A percentile compares a stretch with the other conserved stretches of the same genome.
phyloP scores from a whole-genome alignment of 371 early-diverging fungal species.

The Rhizopus sp. region DNA sequence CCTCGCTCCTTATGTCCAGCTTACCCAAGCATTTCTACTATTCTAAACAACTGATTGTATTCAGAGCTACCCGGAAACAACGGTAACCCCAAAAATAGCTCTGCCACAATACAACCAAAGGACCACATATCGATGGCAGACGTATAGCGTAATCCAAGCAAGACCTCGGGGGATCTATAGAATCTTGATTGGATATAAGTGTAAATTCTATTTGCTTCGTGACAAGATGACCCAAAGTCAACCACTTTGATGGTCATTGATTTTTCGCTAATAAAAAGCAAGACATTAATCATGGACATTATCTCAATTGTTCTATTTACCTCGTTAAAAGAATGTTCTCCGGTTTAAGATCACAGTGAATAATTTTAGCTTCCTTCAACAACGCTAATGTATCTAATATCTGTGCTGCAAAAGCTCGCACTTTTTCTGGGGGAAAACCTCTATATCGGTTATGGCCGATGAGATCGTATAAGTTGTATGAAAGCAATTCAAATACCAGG shows the following conservation, averaged over 20 bases:
- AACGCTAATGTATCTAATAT: conserved; percentile 86
- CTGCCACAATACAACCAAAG: conserved; percentile 98
- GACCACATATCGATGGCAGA: conserved; percentile 99
- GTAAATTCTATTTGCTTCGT: conserved; percentile 86
- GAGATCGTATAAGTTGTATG: conserved; percentile 94
- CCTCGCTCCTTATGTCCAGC: too few relatives aligned
- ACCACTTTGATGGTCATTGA: conserved; percentile 95
- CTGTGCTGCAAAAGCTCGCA: conserved; percentile 84
- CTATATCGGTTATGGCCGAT: conserved; percentile 93
- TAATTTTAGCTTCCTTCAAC: conserved; percentile 85
- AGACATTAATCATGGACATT: not conserved
- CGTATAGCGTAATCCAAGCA: conserved; percentile 92
- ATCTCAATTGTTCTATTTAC: not conserved
- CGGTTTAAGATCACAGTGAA: conserved; percentile 99
- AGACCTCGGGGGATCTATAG: conserved; percentile 97
- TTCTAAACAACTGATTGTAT: conserved; percentile 91
- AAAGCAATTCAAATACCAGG: conserved; percentile 93
- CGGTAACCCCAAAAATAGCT: conserved; percentile 92
- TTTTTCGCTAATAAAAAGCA: conserved; percentile 58
- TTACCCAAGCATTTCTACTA: conserved; percentile 87
- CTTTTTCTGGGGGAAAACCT: conserved; percentile 83
- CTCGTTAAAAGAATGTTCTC: conserved; percentile 90
- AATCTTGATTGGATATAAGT: conserved; percentile 98
- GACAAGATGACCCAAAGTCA: conserved; percentile 98
- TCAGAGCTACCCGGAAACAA: conserved; percentile 95